Conservation (phyloP, 1,284 basidiomycete genomes). For the Golubevia pallescens region DNA sequence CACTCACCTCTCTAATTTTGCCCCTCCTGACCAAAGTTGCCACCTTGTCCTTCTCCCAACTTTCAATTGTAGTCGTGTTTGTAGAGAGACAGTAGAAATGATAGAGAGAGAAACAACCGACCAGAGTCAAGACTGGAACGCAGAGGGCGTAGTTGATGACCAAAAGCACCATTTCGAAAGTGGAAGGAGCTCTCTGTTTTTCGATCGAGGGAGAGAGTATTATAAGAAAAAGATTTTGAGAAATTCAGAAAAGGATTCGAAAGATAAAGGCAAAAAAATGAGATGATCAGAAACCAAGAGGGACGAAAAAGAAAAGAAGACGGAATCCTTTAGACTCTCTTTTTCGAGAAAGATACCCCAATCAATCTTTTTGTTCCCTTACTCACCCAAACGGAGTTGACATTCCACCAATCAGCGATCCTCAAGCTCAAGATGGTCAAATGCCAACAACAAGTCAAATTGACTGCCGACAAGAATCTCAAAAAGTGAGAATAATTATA, state of each 20-base stretch:
- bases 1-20: slow-evolving; percentile 77
- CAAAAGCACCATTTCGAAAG: slow-evolving; percentile 78
- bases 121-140: slow-evolving; percentile 81
- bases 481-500: slow-evolving; percentile 88
- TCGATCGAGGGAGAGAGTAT: slow-evolving; percentile 9
- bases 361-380: background rate
- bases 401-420: slow-evolving; percentile 42
- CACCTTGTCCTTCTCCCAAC: slow-evolving; percentile 95
- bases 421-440: slow-evolving; percentile 30
- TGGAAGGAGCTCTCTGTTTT: slow-evolving; percentile 74
- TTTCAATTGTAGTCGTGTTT: slow-evolving; percentile 94
- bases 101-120: slow-evolving; percentile 78
- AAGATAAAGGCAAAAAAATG: no score
- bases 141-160: slow-evolving; percentile 86
- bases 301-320: slow-evolving; percentile 1
- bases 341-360: background rate
- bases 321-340: background rate
- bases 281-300: no score
- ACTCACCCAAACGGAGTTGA: slow-evolving; percentile 8
- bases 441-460: slow-evolving; percentile 73
- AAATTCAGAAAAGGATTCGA: no score
- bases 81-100: slow-evolving; percentile 80
- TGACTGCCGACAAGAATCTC: slow-evolving; percentile 89
- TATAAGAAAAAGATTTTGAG: no score
- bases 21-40: slow-evolving; percentile 83